Base-by-base conservation (phyloP, 2,329 filamentous ascomycete genomes). In the Fonsecaea multimorphosa region DNA sequence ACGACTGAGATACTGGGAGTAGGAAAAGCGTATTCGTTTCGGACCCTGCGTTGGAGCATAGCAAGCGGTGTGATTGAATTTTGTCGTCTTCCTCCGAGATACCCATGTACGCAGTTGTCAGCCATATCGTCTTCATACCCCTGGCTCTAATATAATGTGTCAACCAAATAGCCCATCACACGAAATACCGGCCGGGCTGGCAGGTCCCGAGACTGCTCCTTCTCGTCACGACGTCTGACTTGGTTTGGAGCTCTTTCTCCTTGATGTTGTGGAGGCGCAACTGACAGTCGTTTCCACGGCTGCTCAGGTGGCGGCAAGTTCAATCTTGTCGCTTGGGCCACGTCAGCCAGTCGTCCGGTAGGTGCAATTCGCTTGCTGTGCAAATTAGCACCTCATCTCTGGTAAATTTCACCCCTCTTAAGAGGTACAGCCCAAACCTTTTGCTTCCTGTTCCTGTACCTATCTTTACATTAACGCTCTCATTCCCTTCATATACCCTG, bases 41-140 rank as follows among this genome's bases (percentile, higher is more conserved):
- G 11, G 27, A 38, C 22, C 22, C 46, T 46, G 53, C 19, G 24
- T 64, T 59, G 38, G 56, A 63, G 63, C 66, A 68, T 68, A 66
- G 66, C 66, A 56, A 61, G 66, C 58, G 54, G 36, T 44, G 24
- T 46, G 38, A 34, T 49, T 52, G 27, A 51, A 29, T 53, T 68
- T 46, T 29, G n/a, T 63, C 54, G 4, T 58, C 27, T 19, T 32
- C 24, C 29, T 24, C 49, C 59, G 52, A 63, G 64, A 66, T 66
- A 66, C 64, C 66, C 66, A 58, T 65, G 55, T 63, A 63, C 63
- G 52, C 31, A 44, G 31, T 14, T 57, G 46, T 61, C 46, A 56
- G 31, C 54, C 31, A 52, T 19, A 22, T 22, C 27, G 44, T 63
- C 36, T n/a, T 24, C 46, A 60, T 38, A 52, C 29, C 46, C 34